Percentiles rank a stretch among this genome's conserved stretches.
phyloP scores from a whole-genome alignment of 768 basidiomycete species.

The Mrakia gelida region DNA sequence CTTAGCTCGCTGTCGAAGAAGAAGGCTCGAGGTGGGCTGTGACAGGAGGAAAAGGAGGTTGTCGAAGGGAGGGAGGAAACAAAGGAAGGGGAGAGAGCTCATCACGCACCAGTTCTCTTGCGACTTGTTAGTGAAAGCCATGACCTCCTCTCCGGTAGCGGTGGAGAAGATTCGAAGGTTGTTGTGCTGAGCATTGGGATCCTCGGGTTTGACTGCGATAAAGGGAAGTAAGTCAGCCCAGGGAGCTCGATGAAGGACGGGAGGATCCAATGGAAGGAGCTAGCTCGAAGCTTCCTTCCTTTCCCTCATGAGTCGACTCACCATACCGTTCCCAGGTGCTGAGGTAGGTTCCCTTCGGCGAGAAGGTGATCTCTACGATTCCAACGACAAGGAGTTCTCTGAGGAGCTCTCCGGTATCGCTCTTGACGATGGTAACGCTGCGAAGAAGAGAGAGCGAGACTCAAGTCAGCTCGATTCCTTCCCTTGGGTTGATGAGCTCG shows the following conservation, averaged over 20 bases:
- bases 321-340: constrained; percentile 93
- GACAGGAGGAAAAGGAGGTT: not conserved
- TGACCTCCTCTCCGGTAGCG: constrained; percentile 74
- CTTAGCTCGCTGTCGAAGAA: not conserved
- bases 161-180: constrained; percentile 88
- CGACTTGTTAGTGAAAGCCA: constrained; percentile 83
- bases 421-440: constrained; percentile 40
- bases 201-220: constrained; percentile 70
- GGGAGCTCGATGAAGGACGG: not conserved
- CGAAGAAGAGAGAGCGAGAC: constrained; percentile 34
- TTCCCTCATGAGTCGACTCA: constrained; percentile 41
- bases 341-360: constrained; percentile 85
- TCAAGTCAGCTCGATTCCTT: constrained; percentile 9
- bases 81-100: not conserved
- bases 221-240: not conserved
- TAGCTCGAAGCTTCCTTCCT: not conserved
- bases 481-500: not conserved
- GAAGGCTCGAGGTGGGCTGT: not conserved
- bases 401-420: constrained; percentile 49
- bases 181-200: constrained; percentile 76
- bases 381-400: constrained; percentile 70
- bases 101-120: constrained; percentile 67
- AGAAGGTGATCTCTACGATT: constrained; percentile 81
- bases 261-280: not conserved
- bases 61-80: not conserved